These are phyloP conservation scores for Ceratocystis harringtonii DNA, from an alignment of 2,329 filamentous ascomycete genomes.

Conservation along the genomic window DNA sequence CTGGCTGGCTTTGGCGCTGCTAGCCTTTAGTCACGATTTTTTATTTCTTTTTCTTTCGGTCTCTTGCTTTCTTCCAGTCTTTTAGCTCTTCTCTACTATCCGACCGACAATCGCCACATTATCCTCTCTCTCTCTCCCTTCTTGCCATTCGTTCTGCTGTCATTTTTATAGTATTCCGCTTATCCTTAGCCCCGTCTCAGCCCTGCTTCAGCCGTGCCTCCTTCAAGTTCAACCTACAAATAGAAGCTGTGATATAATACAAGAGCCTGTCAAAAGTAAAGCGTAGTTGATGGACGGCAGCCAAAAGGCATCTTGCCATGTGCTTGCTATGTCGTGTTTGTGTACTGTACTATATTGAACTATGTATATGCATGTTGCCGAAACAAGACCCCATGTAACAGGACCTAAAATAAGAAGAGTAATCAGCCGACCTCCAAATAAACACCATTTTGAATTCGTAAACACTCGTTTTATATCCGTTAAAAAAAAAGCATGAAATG, in stretches of 20 bases:
- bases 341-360: too few relatives aligned
- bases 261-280: not conserved
- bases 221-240: not conserved
- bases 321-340: not conserved
- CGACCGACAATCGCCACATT: not conserved
- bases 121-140: too few relatives aligned
- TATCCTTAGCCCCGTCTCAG: not conserved
- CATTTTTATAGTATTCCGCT: not conserved
- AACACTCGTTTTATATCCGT: constrained; percentile 3
- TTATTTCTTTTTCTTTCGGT: not conserved
- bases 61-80: not conserved
- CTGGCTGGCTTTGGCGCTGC: too few relatives aligned
- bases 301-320: not conserved
- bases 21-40: not conserved
- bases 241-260: not conserved
- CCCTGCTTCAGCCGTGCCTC: not conserved
- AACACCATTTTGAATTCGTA: not conserved
- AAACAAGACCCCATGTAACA: not conserved
- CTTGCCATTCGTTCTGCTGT: not conserved
- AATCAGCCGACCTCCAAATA: not conserved
- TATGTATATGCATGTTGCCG: not conserved
- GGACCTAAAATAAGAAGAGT: not conserved
- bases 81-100: not conserved
- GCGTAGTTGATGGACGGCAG: not conserved
- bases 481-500: not conserved